A percentile compares a stretch with the other conserved stretches of the same genome.
Evolutionary conservation across 768 basidiomycete genomes (phyloP).

Genomic region (Leccinum imitatum): DNA sequence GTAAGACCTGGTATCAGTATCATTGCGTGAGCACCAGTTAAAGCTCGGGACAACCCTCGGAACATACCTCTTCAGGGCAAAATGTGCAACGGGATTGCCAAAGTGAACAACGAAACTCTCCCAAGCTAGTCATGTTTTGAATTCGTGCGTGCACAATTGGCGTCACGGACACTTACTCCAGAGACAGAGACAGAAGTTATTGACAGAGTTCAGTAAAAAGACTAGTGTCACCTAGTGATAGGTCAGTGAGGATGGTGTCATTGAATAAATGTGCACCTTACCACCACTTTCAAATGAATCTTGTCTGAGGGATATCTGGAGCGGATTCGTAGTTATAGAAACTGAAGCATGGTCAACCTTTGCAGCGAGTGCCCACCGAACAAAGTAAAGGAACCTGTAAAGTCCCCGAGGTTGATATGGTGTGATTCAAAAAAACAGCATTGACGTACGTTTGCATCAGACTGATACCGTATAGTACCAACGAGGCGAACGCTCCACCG

Average conservation of each 20-base stretch:
- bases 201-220: background rate
- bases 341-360: background rate
- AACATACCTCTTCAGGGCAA: background rate
- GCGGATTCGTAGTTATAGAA: background rate
- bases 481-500: background rate
- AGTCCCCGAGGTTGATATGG: background rate
- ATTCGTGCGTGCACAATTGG: background rate
- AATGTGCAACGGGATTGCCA: background rate
- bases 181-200: background rate
- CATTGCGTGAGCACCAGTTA: background rate
- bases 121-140: background rate
- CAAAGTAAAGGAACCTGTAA: background rate
- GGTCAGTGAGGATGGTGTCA: background rate
- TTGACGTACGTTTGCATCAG: background rate
- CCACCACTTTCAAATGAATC: background rate
- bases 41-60: background rate
- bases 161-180: background rate
- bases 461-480: background rate
- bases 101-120: background rate
- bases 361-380: background rate
- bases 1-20: background rate
- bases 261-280: background rate
- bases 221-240: background rate
- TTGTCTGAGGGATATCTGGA: background rate
- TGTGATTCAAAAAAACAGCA: background rate